phyloP scores from a whole-genome alignment of 768 basidiomycete genomes.

The Rhodotorula kratochvilovae region DNA sequence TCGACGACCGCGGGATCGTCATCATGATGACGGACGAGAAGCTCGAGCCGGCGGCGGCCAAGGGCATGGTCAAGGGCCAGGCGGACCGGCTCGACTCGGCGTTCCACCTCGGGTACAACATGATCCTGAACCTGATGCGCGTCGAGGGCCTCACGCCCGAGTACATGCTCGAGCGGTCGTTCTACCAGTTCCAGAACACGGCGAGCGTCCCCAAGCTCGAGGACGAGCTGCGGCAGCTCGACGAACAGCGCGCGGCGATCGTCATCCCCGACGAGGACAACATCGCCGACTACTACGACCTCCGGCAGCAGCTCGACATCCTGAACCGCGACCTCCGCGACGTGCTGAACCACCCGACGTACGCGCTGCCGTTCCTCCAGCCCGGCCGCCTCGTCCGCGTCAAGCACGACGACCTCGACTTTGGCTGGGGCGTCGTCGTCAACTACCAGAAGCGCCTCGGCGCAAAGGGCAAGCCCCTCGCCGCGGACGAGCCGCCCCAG shows the following conservation, averaged over 20 bases:
- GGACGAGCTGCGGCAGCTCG: constrained; percentile 70
- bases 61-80: constrained; percentile 96
- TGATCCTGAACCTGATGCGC: constrained; percentile 96
- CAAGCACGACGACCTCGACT: constrained; percentile 77
- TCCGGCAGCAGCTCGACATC: constrained; percentile 85
- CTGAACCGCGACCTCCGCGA: constrained; percentile 81
- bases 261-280: constrained; percentile 76
- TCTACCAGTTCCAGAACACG: constrained; percentile 97
- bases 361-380: constrained; percentile 89
- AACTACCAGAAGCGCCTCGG: constrained; percentile 82
- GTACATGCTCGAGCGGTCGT: constrained; percentile 94
- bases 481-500: constrained; percentile 70
- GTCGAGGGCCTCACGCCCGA: constrained; percentile 98
- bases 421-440: constrained; percentile 93
- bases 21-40: constrained; percentile 99
- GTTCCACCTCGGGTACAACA: constrained; percentile 98
- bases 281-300: constrained; percentile 85
- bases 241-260: constrained; percentile 61
- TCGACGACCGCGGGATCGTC: constrained; percentile 97
- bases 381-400: constrained; percentile 87
- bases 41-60: constrained; percentile 83
- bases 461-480: constrained; percentile 64
- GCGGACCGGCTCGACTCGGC: constrained; percentile 95
- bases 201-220: constrained; percentile 80
- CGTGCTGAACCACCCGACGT: constrained; percentile 90